Percentiles rank a stretch among this genome's conserved stretches.
phyloP scores from a whole-genome alignment of 2,329 filamentous ascomycete genomes.

The Verticillium isaacii region DNA sequence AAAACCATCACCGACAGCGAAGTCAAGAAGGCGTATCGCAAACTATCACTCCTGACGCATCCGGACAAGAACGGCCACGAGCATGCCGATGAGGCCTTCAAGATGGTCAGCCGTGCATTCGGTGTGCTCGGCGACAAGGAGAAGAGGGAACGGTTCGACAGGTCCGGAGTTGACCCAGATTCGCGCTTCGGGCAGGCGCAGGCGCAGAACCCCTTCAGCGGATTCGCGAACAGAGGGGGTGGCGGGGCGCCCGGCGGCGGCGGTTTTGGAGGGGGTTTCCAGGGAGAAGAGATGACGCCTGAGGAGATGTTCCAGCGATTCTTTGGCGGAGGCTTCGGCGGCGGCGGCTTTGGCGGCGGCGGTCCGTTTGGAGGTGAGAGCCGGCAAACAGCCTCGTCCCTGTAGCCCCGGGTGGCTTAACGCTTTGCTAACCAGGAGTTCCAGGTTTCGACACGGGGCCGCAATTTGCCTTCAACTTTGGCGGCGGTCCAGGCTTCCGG shows the following conservation, averaged over 20 bases:
- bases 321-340: constrained; percentile 72
- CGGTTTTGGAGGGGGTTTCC: constrained; percentile 51
- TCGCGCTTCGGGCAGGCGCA: constrained; percentile 69
- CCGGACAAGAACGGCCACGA: constrained; percentile 98
- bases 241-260: constrained; percentile 32
- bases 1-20: constrained; percentile 70
- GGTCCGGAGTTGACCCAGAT: constrained; percentile 88
- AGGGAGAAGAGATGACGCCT: constrained; percentile 89
- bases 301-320: constrained; percentile 97
- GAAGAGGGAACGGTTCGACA: constrained; percentile 85
- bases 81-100: constrained; percentile 95
- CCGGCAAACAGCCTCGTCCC: not conserved
- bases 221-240: constrained; percentile 46
- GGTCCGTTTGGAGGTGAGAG: constrained; percentile 39
- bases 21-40: constrained; percentile 97
- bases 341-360: constrained; percentile 58
- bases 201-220: constrained; percentile 55
- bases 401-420: not conserved
- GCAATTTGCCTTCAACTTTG: constrained; percentile 93
- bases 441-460: constrained; percentile 70
- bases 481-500: constrained; percentile 83
- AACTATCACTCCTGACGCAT: constrained; percentile 89
- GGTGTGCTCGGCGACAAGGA: constrained; percentile 89
- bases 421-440: not conserved
- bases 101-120: constrained; percentile 93